Evolutionary conservation across 768 basidiomycete genomes (phyloP).

Genomic region (Mycena rosella): DNA sequence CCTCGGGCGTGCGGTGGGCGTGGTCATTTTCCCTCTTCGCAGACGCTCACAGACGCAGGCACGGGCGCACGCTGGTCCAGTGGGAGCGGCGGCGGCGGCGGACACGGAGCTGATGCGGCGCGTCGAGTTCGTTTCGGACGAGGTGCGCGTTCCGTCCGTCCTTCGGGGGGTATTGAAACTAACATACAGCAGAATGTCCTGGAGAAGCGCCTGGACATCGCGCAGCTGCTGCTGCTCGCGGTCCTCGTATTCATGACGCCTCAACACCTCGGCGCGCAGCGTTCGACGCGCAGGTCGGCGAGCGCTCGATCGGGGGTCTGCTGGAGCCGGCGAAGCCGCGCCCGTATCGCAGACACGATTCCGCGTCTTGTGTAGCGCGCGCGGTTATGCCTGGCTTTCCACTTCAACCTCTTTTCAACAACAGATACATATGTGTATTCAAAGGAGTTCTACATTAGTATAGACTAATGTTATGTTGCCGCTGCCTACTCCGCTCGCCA

Average conservation of each 20-base stretch:
- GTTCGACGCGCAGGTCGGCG: too few relatives aligned
- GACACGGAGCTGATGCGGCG: constrained; percentile 78
- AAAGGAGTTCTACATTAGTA: too few relatives aligned
- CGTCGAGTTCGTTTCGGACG: constrained; percentile 82
- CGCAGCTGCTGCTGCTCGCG: constrained; percentile 87
- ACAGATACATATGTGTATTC: too few relatives aligned
- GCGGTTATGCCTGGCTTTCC: too few relatives aligned
- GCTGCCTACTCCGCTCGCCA: too few relatives aligned
- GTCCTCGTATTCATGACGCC: constrained; percentile 89
- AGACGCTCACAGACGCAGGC: constrained; percentile 76
- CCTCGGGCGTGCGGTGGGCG: constrained; percentile 80
- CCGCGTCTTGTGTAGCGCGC: too few relatives aligned
- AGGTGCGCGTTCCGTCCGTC: constrained; percentile 62
- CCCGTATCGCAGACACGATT: too few relatives aligned
- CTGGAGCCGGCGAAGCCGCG: too few relatives aligned
- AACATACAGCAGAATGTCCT: constrained; percentile 70
- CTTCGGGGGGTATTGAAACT: neutral
- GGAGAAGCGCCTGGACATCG: constrained; percentile 91
- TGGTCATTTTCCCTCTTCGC: constrained; percentile 66
- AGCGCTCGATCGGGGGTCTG: too few relatives aligned
- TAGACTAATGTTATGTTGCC: too few relatives aligned
- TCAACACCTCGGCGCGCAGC: too few relatives aligned
- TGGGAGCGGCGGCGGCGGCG: constrained; percentile 74
- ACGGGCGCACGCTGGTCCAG: constrained; percentile 70
- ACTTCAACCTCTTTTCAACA: too few relatives aligned